Percentiles rank a stretch among this genome's conserved stretches.
These are phyloP conservation scores for Geotrichum aggregatum DNA, from an alignment of 1,139 yeast species.

Conservation along the genomic window DNA sequence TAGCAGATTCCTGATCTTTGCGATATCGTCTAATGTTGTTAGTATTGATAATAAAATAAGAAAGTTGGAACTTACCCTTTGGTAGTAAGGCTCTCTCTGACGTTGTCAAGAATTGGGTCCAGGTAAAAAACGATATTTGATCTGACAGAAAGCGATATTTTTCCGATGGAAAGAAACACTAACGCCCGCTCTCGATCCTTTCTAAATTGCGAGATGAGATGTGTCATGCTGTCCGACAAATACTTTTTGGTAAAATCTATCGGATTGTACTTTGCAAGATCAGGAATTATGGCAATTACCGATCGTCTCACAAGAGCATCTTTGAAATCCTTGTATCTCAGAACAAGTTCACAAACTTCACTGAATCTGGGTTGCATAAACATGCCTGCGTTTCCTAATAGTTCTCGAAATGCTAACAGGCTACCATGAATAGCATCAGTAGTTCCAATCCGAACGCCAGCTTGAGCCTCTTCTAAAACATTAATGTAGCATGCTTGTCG, in stretches of 20 bases:
- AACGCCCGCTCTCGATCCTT: constrained; percentile 73
- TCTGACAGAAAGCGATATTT: constrained; percentile 77
- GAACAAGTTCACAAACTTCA: constrained; percentile 70
- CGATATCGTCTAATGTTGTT: constrained; percentile 45
- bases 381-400: constrained; percentile 59
- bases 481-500: constrained; percentile 71
- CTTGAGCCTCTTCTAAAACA: constrained; percentile 58
- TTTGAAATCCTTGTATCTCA: constrained; percentile 73
- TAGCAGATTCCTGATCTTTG: constrained; percentile 78
- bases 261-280: constrained; percentile 74
- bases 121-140: constrained; percentile 83
- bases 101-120: constrained; percentile 78
- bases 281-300: constrained; percentile 75
- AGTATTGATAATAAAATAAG: constrained; percentile 7
- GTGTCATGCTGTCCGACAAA: constrained; percentile 72
- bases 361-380: constrained; percentile 70
- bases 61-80: constrained; percentile 50
- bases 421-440: constrained; percentile 79
- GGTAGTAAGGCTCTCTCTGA: constrained; percentile 74
- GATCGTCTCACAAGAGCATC: constrained; percentile 74
- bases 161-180: constrained; percentile 79
- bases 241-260: constrained; percentile 74
- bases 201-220: constrained; percentile 73
- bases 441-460: constrained; percentile 41
- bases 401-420: constrained; percentile 73